phyloP scores from a whole-genome alignment of 2,329 filamentous ascomycete species.

The Fusarium gaditjirri region DNA sequence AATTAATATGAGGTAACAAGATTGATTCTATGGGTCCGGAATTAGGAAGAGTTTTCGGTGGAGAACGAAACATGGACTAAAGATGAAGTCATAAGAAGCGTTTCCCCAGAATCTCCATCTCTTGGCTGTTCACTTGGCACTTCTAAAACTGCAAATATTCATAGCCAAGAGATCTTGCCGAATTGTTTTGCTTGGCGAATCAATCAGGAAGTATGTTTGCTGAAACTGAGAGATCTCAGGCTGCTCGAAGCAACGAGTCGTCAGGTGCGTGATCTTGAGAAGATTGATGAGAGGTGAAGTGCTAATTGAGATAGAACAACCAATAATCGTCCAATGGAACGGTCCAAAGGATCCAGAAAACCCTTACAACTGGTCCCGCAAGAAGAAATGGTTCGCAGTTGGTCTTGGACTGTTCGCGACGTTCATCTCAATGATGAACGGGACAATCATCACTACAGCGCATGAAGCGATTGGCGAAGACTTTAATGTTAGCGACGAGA shows the following conservation, averaged over 20 bases:
- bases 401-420: constrained; percentile 24
- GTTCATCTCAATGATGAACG: constrained; percentile 30
- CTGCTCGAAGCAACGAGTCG: neutral
- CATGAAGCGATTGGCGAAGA: constrained; percentile 16
- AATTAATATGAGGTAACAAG: constrained; percentile 7
- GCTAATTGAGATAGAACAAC: constrained; percentile 4
- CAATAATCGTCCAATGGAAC: constrained; percentile 8
- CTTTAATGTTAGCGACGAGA: constrained; percentile 16
- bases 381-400: constrained; percentile 23
- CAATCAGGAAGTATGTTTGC: neutral
- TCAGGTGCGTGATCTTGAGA: neutral
- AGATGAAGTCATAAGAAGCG: constrained; percentile 10
- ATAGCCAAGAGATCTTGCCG: neutral
- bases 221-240: neutral
- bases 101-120: neutral
- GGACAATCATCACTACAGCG: constrained; percentile 27
- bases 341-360: constrained; percentile 17
- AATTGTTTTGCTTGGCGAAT: neutral
- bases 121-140: constrained; percentile 27
- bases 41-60: neutral
- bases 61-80: neutral
- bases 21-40: constrained; percentile 2
- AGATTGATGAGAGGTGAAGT: neutral
- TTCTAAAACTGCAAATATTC: neutral
- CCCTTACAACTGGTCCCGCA: constrained; percentile 25